These are phyloP conservation scores for Aspergillus chevalieri DNA, from an alignment of 2,329 filamentous ascomycete genomes.

Conservation along the genomic window DNA sequence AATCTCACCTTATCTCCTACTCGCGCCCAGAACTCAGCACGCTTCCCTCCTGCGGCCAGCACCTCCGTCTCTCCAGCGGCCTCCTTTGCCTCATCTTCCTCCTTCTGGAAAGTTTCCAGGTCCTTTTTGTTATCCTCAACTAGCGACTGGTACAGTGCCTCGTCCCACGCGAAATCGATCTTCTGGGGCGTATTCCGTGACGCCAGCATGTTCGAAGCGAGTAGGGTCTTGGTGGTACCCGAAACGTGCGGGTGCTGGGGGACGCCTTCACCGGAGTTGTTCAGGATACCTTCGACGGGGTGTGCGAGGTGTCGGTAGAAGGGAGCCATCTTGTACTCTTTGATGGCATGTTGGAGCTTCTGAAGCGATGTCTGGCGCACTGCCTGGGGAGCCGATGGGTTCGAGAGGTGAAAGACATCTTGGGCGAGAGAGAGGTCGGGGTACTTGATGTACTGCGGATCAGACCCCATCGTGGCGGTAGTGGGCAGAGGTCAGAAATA, in stretches of 20 bases:
- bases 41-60: constrained; percentile 83
- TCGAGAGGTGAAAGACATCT: constrained; percentile 62
- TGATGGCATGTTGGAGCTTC: constrained; percentile 58
- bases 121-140: constrained; percentile 73
- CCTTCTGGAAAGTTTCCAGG: constrained; percentile 70
- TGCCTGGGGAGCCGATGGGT: constrained; percentile 49
- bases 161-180: constrained; percentile 80
- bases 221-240: constrained; percentile 38
- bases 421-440: constrained; percentile 60
- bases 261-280: constrained; percentile 62
- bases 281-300: constrained; percentile 69
- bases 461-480: constrained; percentile 50
- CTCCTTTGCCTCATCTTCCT: constrained; percentile 90
- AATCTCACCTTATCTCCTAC: constrained; percentile 82
- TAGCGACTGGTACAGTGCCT: constrained; percentile 72
- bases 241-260: constrained; percentile 35
- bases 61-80: constrained; percentile 95
- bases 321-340: constrained; percentile 60
- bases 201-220: constrained; percentile 69
- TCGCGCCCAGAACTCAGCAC: constrained; percentile 91
- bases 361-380: constrained; percentile 54
- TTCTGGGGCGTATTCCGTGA: constrained; percentile 59
- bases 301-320: constrained; percentile 61
- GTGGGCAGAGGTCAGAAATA: constrained; percentile 7
- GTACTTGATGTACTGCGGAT: constrained; percentile 60